Percentiles rank a stretch among this genome's conserved stretches.
Conservation (phyloP, 169 alveolate species). For the Cryptosporidium viatorum region DNA sequence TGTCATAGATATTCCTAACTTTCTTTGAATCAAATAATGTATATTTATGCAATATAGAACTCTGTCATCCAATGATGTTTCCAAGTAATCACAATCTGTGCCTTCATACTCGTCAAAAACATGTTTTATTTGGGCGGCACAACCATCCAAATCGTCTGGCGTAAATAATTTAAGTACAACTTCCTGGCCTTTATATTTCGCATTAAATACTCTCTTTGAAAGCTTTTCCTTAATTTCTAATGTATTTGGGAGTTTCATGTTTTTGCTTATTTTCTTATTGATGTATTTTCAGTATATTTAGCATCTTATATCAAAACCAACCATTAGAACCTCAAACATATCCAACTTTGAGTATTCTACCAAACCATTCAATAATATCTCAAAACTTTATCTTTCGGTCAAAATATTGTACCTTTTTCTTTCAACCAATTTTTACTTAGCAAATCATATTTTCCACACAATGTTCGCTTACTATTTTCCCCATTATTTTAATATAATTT, state of each 20-base stretch:
- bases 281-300: not conserved
- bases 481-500: not conserved
- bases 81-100: slow-evolving; percentile 19
- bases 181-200: not conserved
- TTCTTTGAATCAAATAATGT: slow-evolving; percentile 47
- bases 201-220: slow-evolving; percentile 55
- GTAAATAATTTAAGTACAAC: slow-evolving; percentile 46
- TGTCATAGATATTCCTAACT: not conserved
- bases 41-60: slow-evolving; percentile 21
- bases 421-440: not conserved
- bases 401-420: not conserved
- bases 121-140: slow-evolving; percentile 70
- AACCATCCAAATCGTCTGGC: slow-evolving; percentile 23
- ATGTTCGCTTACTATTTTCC: not conserved
- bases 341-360: not conserved
- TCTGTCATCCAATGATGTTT: slow-evolving; percentile 31
- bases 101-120: not conserved
- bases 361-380: not conserved
- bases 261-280: not conserved
- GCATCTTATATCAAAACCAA: not conserved
- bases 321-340: not conserved
- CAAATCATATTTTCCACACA: slow-evolving; percentile 5
- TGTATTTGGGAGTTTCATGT: slow-evolving; percentile 14
- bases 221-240: slow-evolving; percentile 17
- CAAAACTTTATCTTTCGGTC: not conserved